A percentile compares a stretch with the other conserved stretches of the same genome.
These are phyloP conservation scores for Rhizopogon vesiculosus DNA, from an alignment of 768 basidiomycete genomes.

Conservation along the genomic window DNA sequence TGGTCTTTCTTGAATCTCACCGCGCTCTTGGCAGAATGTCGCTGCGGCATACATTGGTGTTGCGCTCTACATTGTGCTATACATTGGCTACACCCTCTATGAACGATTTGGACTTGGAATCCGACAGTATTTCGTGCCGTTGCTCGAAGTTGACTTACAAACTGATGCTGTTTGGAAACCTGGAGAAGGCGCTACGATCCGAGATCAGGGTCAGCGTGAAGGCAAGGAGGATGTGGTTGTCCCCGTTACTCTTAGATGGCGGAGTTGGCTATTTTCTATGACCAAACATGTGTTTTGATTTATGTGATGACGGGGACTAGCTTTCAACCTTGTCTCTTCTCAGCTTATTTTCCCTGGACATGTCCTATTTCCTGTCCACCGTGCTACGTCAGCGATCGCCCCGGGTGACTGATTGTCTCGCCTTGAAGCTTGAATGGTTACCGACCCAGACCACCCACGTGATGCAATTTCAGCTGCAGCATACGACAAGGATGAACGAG, in stretches of 20 bases:
- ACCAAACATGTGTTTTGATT: slow-evolving; percentile 62
- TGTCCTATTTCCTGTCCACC: no score
- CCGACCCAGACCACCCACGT: no score
- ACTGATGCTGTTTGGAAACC: slow-evolving; percentile 50
- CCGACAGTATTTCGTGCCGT: slow-evolving; percentile 35
- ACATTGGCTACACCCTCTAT: slow-evolving; percentile 38
- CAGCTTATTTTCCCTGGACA: no score
- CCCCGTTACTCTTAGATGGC: slow-evolving; percentile 4
- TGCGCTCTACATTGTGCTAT: slow-evolving; percentile 40
- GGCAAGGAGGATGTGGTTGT: slow-evolving; percentile 3
- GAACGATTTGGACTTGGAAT: slow-evolving; percentile 28
- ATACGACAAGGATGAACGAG: no score
- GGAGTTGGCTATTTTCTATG: slow-evolving; percentile 22
- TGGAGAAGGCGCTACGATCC: slow-evolving; percentile 35
- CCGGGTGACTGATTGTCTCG: no score
- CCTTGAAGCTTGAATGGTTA: no score
- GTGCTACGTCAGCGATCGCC: no score
- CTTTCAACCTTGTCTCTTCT: no score
- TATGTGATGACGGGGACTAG: background rate
- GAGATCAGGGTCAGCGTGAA: slow-evolving; percentile 27
- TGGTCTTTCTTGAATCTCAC: background rate
- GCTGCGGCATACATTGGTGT: slow-evolving; percentile 54
- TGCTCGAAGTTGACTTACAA: slow-evolving; percentile 43
- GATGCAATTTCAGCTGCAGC: no score
- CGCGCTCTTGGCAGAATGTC: slow-evolving; percentile 35